Evolutionary conservation across 2,329 filamentous ascomycete species (phyloP), one percentile per base, ranked within the genome.

Genomic region (Stagonosporopsis vannaccii): DNA sequence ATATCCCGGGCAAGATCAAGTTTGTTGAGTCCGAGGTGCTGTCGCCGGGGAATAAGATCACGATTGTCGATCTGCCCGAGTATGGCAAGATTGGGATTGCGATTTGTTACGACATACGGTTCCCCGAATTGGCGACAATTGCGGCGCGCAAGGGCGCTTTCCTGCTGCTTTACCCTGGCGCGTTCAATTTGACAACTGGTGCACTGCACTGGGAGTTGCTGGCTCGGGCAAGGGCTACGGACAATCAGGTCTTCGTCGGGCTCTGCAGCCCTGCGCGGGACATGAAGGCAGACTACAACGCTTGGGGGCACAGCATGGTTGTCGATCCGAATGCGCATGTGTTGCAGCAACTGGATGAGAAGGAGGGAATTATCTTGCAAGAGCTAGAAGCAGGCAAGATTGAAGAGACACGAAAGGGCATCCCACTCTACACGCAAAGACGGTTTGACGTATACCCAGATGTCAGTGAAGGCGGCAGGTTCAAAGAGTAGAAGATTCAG

Each of bases 91-190:
- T 99, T 60, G 92, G 86, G 4, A 81, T 99, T 4, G 93, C 91
- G 28, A 98, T 99, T 73, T 99, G 95, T 84, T 99, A 99, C 79
- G 95, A 99, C 78, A 87, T 99, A 51, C 91, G 95, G 36, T 99
- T 99, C 80, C 94, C 95, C 0, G 95, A 98, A 79, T 82, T 97
- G 11, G 95, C 92, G 3, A 95, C 87, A 73, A 89, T 98, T 53
- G 94, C 94, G 0, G 91, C 94, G 19, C 84, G 95, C 28, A 87
- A 87, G 64, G 92, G 90, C n/a, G 90, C 87, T 55, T 99, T 99
- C 76, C 83, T 91, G 41, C 85, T 98, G 50, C 75, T 98, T 17
- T 98, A 97, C 77, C 95, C 95, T 0, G 95, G 92, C n/a, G 95
- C 95, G 1, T 99, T 99, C 83, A 99, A 98, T 78, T 82, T 90